Evolutionary conservation across 2,329 filamentous ascomycete species (phyloP), one percentile per base, ranked within the genome.

Genomic region (Beauveria pseudobassiana): DNA sequence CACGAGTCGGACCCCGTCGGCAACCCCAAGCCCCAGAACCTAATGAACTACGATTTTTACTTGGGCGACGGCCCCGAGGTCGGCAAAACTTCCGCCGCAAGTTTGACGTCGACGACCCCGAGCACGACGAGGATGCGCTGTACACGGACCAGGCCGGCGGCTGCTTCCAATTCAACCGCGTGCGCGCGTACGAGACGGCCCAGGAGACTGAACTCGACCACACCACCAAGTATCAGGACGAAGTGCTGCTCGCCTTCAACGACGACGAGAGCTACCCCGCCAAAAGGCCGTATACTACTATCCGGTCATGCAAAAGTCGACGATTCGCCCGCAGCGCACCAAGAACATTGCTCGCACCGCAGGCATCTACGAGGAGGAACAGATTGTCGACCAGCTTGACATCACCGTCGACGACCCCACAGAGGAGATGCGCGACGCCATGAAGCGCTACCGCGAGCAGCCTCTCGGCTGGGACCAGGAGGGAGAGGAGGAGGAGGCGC

Each of bases 41-140:
- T 80, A 60, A 82, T 85, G 75, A 83, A 87, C 70, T 89, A 88
- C 72, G 84, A 89, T 68, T 86, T 86, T 71, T 89, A 85, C 73
- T 78, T 89, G 26, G 77, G 81, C 6, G 79, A 83, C 57, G 79
- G 75, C 8, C 65, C 72, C 24, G 69, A 73, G 5, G 77, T 80
- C 1, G 80, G 80, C 40, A 74, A 78, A 78, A 77, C 50, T 87
- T 89, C 75, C 82, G 84, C 63, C 75, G 80, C 66, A 84, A 81
- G 69, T 87, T 87, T 67, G 82, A 87, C 68, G 72, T 82, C 7
- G 75, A 82, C 63, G 82, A 86, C 67, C 76, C 80, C 1, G 78
- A 83, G 20, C 78, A 79, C 63, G 80, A 83, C 63, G 78, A 81
- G 55, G 77, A 82, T 3, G 73, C 74, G 5, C 76, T 86, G 5